Evolutionary conservation across 139 green algal species (phyloP).

Genomic region (Coelastrella sp.): DNA sequence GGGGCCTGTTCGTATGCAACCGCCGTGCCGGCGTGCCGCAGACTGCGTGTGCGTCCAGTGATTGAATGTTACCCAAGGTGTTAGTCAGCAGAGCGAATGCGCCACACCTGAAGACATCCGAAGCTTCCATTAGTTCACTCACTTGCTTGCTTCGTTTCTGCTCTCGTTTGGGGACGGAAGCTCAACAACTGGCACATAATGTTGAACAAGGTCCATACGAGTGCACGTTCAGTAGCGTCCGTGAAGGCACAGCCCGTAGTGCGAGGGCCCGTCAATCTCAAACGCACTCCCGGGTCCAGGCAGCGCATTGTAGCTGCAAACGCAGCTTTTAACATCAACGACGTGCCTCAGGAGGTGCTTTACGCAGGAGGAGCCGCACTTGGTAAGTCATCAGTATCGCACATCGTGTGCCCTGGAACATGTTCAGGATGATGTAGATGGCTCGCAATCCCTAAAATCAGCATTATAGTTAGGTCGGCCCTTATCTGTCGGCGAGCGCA

Average conservation of each 20-base stretch:
- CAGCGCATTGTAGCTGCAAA: neutral
- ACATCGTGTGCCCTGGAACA: too few relatives aligned
- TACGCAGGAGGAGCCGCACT: slow-evolving; percentile 29
- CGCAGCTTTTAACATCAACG: neutral
- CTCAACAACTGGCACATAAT: neutral
- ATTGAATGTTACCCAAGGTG: too few relatives aligned
- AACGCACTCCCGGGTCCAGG: neutral
- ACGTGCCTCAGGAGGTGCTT: slow-evolving; percentile 27
- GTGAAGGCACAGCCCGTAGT: neutral
- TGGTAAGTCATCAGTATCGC: neutral
- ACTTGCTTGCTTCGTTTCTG: neutral
- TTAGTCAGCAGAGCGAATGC: too few relatives aligned
- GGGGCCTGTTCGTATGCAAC: too few relatives aligned
- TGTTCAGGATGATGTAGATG: too few relatives aligned
- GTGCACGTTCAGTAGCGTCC: neutral
- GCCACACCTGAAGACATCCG: too few relatives aligned
- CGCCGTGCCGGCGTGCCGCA: too few relatives aligned
- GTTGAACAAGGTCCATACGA: neutral
- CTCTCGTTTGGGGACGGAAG: neutral
- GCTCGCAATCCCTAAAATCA: too few relatives aligned
- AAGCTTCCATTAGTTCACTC: too few relatives aligned
- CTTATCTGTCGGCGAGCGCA: too few relatives aligned
- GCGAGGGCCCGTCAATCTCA: neutral
- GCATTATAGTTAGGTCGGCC: too few relatives aligned
- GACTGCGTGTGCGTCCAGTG: too few relatives aligned